Evolutionary conservation across 805 yeast species (phyloP), one percentile per base, ranked within the genome.

Genomic region (Yamadazyma ubonensis): DNA sequence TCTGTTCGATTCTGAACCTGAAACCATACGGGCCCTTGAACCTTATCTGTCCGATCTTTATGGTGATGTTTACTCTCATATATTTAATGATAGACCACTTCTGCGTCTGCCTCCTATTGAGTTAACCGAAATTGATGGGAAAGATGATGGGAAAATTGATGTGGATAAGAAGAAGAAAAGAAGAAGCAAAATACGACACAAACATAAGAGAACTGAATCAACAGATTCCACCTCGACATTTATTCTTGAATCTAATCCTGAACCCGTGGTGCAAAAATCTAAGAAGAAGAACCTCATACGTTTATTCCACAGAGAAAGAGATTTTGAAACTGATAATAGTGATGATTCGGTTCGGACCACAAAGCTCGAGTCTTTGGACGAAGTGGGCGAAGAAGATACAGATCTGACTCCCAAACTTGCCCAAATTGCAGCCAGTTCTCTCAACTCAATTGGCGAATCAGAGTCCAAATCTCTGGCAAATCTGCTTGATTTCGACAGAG

Each of bases 91-190:
- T 9, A 38, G 41, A 10, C 36, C 37, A 19, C 36, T 38, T 11
- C 54, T 53, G 29, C 50, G 43, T 7, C 63, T 67, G 4, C 70
- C 70, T 1, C 70, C 70, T 1, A 61, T 64, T 2, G 43, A 30
- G 16, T 39, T 34, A 17, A 23, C 38, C 8, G 20, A 12, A n/a
- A 28, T 18, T 18, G n/a, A n/a, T n/a, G n/a, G n/a, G n/a, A n/a
- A n/a, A n/a, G n/a, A n/a, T n/a, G n/a, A n/a, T n/a, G n/a, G n/a
- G n/a, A 4, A 15, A 3, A 12, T 17, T 12, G 21, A 18, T 16
- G 12, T 10, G 5, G 20, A 12, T 14, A 28, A 21, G 20, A 40
- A 35, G 22, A 9, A 20, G 15, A 33, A 23, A 15, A 41, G 38
- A 18, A 25, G 25, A 7, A 36, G 40, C 12, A 35, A 27, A 20